Percentiles rank a stretch among this genome's conserved stretches.
Evolutionary conservation across 2,329 filamentous ascomycete species (phyloP).

Genomic region (Clarireedia sp.): DNA sequence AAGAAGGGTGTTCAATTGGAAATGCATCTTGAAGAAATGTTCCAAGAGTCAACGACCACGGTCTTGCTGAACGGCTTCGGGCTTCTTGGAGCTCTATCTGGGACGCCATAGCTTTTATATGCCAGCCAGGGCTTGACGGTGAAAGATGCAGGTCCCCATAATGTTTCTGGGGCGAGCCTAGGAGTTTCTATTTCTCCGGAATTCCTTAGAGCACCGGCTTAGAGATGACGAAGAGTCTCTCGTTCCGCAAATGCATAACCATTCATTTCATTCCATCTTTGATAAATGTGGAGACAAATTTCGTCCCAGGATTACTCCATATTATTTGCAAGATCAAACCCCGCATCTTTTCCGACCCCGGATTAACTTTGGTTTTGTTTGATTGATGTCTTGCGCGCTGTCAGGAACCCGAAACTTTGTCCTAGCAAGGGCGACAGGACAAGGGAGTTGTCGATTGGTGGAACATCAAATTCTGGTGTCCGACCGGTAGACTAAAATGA

Average conservation of each 20-base stretch:
- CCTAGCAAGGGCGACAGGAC: background rate
- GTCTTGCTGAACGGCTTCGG: background rate
- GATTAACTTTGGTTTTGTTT: background rate
- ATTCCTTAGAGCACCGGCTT: background rate
- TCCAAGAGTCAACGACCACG: background rate
- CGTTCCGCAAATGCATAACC: background rate
- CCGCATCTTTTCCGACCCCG: background rate
- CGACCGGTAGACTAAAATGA: background rate
- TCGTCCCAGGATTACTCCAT: background rate
- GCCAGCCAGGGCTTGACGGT: background rate
- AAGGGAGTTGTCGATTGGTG: background rate
- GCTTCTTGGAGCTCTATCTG: background rate
- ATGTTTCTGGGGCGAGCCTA: background rate
- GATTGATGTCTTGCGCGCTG: background rate
- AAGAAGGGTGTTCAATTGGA: slow-evolving; percentile 19
- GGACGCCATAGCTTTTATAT: slow-evolving; percentile 2
- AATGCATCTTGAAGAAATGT: slow-evolving; percentile 20
- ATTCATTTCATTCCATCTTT: background rate
- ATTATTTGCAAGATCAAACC: background rate
- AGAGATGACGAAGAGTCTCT: background rate
- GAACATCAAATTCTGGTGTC: background rate
- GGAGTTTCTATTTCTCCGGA: slow-evolving; percentile 4
- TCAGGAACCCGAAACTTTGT: background rate
- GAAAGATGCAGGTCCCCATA: background rate
- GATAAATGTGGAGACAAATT: background rate